Evolutionary conservation across 2,329 filamentous ascomycete species (phyloP).

Genomic region (Sporothrix dimorphospora): DNA sequence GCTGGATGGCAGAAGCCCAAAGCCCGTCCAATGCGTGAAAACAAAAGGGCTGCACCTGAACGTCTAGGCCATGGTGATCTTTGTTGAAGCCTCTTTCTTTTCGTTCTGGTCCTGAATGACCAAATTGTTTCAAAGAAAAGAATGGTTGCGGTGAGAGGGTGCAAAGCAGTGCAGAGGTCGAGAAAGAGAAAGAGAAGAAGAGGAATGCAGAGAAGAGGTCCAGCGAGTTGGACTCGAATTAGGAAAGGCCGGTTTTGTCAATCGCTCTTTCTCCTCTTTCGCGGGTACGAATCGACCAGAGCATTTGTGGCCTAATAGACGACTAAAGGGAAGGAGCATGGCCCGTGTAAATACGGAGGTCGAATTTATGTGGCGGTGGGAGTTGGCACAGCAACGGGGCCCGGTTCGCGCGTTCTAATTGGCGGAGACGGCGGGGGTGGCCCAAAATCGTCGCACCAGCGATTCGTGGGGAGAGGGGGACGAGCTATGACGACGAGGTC

Average conservation of each 20-base stretch:
- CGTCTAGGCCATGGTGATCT: neutral
- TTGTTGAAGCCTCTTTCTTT: neutral
- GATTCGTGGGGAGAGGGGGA: conserved; percentile 10
- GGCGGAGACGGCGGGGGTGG: neutral
- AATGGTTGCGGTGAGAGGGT: neutral
- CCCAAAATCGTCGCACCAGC: conserved; percentile 9
- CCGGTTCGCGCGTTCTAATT: neutral
- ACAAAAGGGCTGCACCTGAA: neutral
- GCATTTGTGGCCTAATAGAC: conserved; percentile 22
- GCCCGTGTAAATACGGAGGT: conserved; percentile 26
- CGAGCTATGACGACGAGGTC: neutral
- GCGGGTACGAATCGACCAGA: conserved; percentile 9
- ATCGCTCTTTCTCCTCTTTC: conserved; percentile 1
- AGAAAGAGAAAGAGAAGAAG: conserved; percentile 13
- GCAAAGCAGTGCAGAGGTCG: neutral
- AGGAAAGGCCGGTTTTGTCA: conserved; percentile 18
- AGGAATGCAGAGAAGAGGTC: conserved; percentile 17
- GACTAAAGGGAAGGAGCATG: conserved; percentile 13
- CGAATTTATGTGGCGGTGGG: conserved; percentile 11
- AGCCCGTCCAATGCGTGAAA: neutral
- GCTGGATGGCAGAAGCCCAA: neutral
- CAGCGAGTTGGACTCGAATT: conserved; percentile 10
- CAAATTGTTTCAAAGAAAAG: neutral
- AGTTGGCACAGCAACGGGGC: conserved; percentile 26
- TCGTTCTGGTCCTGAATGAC: neutral